Conservation (phyloP, 805 yeast species). For the Tetrapisispora fleetii region DNA sequence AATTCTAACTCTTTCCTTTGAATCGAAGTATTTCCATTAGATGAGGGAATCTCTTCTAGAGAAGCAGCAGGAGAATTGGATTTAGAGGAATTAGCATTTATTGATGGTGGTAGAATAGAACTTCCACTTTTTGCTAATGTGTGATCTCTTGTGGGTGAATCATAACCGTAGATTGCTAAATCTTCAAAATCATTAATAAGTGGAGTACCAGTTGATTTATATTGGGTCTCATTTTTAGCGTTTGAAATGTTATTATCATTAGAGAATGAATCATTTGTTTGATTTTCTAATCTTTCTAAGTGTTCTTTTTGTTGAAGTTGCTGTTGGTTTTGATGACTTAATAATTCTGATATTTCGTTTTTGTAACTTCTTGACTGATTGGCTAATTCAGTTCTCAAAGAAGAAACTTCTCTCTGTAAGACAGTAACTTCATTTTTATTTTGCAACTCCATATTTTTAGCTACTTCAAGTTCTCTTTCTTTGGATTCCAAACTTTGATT, state of each 20-base stretch:
- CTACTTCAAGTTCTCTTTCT: constrained; percentile 6
- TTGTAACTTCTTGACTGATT: constrained; percentile 2
- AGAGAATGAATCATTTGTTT: background rate
- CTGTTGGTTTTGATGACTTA: background rate
- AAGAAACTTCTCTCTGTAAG: constrained; percentile 3
- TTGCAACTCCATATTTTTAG: constrained; percentile 4
- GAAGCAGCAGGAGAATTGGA: constrained; percentile 12
- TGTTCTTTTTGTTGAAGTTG: constrained; percentile 1
- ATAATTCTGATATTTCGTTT: background rate
- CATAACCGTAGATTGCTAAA: constrained; percentile 23
- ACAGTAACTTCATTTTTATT: constrained; percentile 4
- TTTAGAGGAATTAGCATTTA: background rate
- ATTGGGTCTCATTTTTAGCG: constrained; percentile 4
- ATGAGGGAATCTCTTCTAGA: constrained; percentile 1
- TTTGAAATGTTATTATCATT: background rate
- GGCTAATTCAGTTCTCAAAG: background rate
- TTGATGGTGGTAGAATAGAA: background rate
- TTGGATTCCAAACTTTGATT: constrained; percentile 10
- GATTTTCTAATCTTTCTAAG: background rate
- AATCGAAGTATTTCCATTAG: constrained; percentile 9
- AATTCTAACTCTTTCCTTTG: constrained; percentile 27
- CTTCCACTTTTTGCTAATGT: background rate
- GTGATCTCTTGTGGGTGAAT: constrained; percentile 14
- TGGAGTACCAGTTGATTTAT: constrained; percentile 25
- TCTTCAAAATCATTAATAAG: constrained; percentile 26